Evolutionary conservation across 176 grass and related monocot species (phyloP), one percentile per base, ranked within the genome.

Genomic region (Oryza meyeriana): DNA sequence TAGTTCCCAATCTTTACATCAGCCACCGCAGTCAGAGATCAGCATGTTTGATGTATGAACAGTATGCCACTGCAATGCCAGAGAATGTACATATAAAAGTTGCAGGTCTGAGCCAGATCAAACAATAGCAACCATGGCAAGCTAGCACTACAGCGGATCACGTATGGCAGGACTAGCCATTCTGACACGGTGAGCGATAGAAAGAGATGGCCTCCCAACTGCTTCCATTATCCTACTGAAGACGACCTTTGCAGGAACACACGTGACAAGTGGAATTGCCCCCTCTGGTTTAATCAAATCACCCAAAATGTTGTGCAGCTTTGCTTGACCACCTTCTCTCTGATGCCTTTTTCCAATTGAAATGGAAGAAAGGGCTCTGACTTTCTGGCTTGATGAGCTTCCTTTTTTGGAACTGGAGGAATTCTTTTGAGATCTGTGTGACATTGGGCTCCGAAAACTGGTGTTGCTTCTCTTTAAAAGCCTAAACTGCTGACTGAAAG

Each of bases 161-260:
- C 75, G 71, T 84, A 83, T 72, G 10, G 81, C 68, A 48, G 83
- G 80, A 59, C 83, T 81, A 65, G 83, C 59, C 83, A 85, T 81
- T 80, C 87, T 76, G 73, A 72, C 67, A 38, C 61, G 87, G 55
- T 89, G 88, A 71, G 78, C 28, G 31, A 77, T 38, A 64, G 63
- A 59, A 22, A 81, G 70, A 36, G 84, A 83, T 74, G 93, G 81
- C 82, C 85, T 92, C 20, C 93, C 87, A 63, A 95, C 85, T 74
- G 90, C 90, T 87, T 95, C 93, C 74, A 87, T 78, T 76, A 95
- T 95, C 81, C 93, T 92, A 76, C 93, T 95, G 47, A 90, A 95
- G 57, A 87, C 93, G 47, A 95, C 85, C 77, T 92, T 95, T 66
- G 82, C 85, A 73, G 93, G 93, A 67, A 95, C 82, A 55, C 93